phyloP scores from a whole-genome alignment of 2,329 filamentous ascomycete genomes.

The Calonectria hawksworthii region DNA sequence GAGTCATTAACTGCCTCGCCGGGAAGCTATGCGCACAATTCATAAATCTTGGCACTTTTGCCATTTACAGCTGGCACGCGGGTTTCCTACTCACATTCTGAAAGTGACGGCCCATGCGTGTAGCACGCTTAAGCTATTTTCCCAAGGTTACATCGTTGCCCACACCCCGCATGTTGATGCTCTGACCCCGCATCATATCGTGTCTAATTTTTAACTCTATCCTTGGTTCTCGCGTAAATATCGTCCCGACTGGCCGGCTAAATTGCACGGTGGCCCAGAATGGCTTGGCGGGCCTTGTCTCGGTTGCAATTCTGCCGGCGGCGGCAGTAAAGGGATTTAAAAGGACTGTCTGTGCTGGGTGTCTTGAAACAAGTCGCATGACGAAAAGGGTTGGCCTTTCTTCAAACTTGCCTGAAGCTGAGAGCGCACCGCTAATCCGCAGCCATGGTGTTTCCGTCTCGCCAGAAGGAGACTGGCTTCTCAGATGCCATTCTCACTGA shows the following conservation, averaged over 20 bases:
- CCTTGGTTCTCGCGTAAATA: not conserved
- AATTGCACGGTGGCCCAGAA: not conserved
- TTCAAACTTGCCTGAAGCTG: not conserved
- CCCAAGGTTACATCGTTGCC: not conserved
- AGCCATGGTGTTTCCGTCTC: slow-evolving; percentile 17
- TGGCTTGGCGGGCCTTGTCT: not conserved
- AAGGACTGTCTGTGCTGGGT: not conserved
- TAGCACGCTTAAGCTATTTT: not conserved
- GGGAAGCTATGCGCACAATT: not conserved
- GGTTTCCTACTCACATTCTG: not conserved
- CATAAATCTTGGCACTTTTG: not conserved
- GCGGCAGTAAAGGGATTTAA: not conserved
- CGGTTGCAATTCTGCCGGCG: not conserved
- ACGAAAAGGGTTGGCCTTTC: not conserved
- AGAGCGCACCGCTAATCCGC: not conserved
- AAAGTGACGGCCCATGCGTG: not conserved
- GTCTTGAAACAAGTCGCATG: not conserved
- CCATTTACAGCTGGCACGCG: too few species aligned
- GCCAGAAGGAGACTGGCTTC: slow-evolving; percentile 19
- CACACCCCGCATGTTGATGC: slow-evolving; percentile 6
- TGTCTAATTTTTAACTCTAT: not conserved
- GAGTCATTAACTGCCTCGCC: not conserved
- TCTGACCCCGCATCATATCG: slow-evolving; percentile 2
- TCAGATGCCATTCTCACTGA: slow-evolving; percentile 46
- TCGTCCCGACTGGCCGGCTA: slow-evolving; percentile 11